phyloP scores from a whole-genome alignment of 306 rosid genomes.

The Delonix regia region DNA sequence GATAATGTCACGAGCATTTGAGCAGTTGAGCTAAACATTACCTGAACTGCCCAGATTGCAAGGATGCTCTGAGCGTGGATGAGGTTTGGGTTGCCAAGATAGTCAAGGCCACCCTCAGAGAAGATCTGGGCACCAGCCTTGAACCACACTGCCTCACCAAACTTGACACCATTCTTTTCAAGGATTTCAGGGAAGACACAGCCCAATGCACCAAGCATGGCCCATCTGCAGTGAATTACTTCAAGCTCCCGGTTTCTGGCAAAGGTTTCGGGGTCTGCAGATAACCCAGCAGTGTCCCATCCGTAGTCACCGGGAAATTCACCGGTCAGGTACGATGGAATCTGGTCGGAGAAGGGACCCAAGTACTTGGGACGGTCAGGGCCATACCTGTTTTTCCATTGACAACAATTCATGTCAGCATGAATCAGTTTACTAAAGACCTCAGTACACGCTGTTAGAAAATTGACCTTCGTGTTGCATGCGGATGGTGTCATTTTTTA shows the following conservation, averaged over 20 bases:
- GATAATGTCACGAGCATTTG: too few relatives aligned
- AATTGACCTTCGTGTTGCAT: too few relatives aligned
- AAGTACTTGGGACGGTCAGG: constrained; percentile 95
- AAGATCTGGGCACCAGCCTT: constrained; percentile 95
- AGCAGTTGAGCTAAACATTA: neutral
- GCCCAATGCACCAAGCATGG: neutral
- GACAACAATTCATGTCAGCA: constrained; percentile 4
- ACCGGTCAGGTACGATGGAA: constrained; percentile 89
- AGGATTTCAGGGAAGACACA: constrained; percentile 85
- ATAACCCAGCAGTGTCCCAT: constrained; percentile 96
- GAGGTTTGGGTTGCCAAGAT: constrained; percentile 94
- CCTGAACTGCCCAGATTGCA: constrained; percentile 67
- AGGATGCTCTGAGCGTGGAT: constrained; percentile 95
- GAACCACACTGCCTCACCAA: constrained; percentile 97
- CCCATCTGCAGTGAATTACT: constrained; percentile 12
- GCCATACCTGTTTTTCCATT: constrained; percentile 71
- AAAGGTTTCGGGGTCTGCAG: constrained; percentile 96
- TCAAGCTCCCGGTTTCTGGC: constrained; percentile 68
- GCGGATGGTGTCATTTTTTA: too few relatives aligned
- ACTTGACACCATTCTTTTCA: constrained; percentile 82
- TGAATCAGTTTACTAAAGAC: too few relatives aligned
- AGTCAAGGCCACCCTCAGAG: constrained; percentile 94
- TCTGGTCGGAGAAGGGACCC: constrained; percentile 98
- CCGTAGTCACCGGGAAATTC: constrained; percentile 97
- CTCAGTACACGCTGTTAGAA: too few relatives aligned